These are phyloP conservation scores for Leishmania tarentolae DNA, from an alignment of 208 protist genomes.

Conservation along the genomic window DNA sequence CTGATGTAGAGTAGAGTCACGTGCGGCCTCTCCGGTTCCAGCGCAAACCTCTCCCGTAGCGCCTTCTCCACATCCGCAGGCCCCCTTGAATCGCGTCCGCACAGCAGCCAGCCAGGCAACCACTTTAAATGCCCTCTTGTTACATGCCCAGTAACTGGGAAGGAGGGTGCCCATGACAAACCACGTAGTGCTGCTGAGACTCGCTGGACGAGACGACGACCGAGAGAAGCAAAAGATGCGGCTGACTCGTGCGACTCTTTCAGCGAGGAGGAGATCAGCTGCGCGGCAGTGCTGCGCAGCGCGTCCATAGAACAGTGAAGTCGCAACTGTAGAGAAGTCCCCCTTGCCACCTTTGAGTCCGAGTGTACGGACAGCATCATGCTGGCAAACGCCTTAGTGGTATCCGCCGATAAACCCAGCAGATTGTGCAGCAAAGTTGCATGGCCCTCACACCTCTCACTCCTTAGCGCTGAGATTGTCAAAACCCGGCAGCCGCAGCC, in stretches of 20 bases:
- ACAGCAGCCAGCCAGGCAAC: conserved; percentile 76
- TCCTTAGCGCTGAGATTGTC: conserved; percentile 7
- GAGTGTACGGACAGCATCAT: neutral
- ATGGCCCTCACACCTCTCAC: conserved; percentile 4
- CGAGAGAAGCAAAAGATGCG: neutral
- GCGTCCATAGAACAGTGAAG: conserved; percentile 11
- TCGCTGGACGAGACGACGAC: conserved; percentile 1
- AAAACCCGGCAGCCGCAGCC: neutral
- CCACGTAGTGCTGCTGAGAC: conserved; percentile 14
- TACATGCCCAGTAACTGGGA: conserved; percentile 13
- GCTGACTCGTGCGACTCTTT: neutral
- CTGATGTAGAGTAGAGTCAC: conserved; percentile 61
- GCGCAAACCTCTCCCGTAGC: conserved; percentile 61
- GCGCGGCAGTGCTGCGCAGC: conserved; percentile 12
- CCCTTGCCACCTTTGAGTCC: neutral
- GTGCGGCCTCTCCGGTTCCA: conserved; percentile 38
- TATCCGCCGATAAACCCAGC: conserved; percentile 14
- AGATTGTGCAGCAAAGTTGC: conserved; percentile 20
- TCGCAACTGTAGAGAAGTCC: conserved; percentile 16
- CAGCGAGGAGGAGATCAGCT: conserved; percentile 11
- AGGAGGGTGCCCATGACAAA: neutral
- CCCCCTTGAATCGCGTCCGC: conserved; percentile 12
- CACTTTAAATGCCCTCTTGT: conserved; percentile 66
- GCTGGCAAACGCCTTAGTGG: neutral
- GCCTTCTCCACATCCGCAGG: conserved; percentile 20